Base-by-base conservation (phyloP, 2,329 filamentous ascomycete species). In the Microdochium bolleyi region DNA sequence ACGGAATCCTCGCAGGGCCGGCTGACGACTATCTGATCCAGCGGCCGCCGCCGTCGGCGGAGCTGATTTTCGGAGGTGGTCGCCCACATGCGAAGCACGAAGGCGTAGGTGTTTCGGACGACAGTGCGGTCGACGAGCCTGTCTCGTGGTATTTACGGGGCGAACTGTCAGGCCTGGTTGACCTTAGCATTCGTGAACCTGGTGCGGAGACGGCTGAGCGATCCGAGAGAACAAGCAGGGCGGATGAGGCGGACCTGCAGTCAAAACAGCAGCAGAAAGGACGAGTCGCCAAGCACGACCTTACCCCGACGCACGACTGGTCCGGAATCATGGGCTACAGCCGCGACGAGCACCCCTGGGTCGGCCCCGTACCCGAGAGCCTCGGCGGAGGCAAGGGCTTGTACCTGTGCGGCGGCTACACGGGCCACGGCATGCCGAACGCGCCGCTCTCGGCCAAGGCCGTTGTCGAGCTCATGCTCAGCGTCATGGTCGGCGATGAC, bases 321-420 rank as follows among this genome's bases (percentile, higher is more conserved):
- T 88, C 85, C 1, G 88, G 88, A 0, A 87, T 91, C 58, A 92
- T 91, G 88, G 88, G 85, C 0, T 91, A 83, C 66, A 83, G 80
- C 27, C 72, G 82, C 7, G 88, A 92, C 64, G 72, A 77, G 0
- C 67, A 77, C 50, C 87, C 88, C 0, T 91, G 84, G 83, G 84
- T 92, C 2, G 88, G 88, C 0, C 67, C 70, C 10, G 79, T 91
- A n/a, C 83, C 84, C 0, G 68, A 68, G 34, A 61, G 64, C 5
- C 58, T 78, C 24, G 69, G 78, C 4, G 81, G 76, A n/a, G 72
- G 67, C 19, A 64, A 74, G 2, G 83, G 84, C 0, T 58, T 89
- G 52, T 89, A 76, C 72, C 57, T 89, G 13, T 78, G 77, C 55
- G 85, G 77, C 2, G 87, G 84, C 2, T 89, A 86, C 61, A 86